Percentiles rank a stretch among this genome's conserved stretches.
Conservation (phyloP, 2,329 filamentous ascomycete genomes). For the Ramularia collo-cygni region DNA sequence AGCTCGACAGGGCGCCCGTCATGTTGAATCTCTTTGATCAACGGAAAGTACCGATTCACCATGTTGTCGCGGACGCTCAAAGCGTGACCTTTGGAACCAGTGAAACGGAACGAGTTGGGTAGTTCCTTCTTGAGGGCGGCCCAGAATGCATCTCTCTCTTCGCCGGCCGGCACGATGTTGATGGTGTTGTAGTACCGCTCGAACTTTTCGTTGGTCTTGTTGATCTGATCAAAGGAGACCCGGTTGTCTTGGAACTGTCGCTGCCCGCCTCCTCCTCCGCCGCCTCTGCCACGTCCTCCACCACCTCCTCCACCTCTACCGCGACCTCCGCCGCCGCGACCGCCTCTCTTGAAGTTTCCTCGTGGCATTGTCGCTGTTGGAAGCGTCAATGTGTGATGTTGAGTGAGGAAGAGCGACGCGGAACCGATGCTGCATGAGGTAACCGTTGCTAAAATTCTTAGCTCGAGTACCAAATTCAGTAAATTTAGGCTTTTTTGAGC, state of each 20-base stretch:
- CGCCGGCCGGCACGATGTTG: conserved; percentile 62
- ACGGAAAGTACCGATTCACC: conserved; percentile 79
- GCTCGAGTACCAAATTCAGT: too few species aligned
- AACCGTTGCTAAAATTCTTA: too few species aligned
- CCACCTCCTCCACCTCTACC: conserved; percentile 19
- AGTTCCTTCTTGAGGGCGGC: conserved; percentile 72
- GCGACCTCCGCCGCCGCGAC: conserved; percentile 18
- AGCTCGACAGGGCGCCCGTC: conserved; percentile 78
- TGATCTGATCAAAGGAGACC: conserved; percentile 52
- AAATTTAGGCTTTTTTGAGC: too few species aligned
- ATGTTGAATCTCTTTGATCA: conserved; percentile 76
- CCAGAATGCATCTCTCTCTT: conserved; percentile 80
- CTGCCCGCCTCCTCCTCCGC: conserved; percentile 21
- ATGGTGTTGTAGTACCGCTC: conserved; percentile 80
- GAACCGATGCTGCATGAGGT: too few species aligned
- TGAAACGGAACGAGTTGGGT: conserved; percentile 96
- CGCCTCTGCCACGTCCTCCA: conserved; percentile 18
- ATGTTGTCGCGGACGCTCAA: conserved; percentile 83
- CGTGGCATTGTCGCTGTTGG: conserved; percentile 14
- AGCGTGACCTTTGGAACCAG: conserved; percentile 92
- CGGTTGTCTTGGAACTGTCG: conserved; percentile 27
- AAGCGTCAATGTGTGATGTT: conserved; percentile 1
- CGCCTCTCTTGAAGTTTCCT: conserved; percentile 5
- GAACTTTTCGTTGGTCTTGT: conserved; percentile 75
- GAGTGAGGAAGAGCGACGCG: background rate